phyloP scores from a whole-genome alignment of 495 filamentous ascomycete genomes.

The Xylaria longipes region DNA sequence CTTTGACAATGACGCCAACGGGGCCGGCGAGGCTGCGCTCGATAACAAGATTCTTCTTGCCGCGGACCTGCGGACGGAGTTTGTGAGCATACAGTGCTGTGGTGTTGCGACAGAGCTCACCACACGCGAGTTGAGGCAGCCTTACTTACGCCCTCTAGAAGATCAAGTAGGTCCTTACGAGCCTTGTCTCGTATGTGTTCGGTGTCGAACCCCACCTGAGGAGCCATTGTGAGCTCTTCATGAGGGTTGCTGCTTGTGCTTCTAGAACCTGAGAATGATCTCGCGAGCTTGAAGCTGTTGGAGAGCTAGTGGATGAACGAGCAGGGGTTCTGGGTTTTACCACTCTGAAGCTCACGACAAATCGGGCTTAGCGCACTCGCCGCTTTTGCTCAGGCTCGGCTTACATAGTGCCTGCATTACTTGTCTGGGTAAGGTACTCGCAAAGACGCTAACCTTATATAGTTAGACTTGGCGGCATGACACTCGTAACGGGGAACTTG shows the following conservation, averaged over 20 bases:
- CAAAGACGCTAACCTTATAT: no score
- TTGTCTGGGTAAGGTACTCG: no score
- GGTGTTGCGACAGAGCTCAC: slow-evolving; percentile 26
- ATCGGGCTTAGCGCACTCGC: no score
- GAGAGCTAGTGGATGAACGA: slow-evolving; percentile 15
- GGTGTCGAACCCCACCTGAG: slow-evolving; percentile 76
- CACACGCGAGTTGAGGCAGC: slow-evolving; percentile 32
- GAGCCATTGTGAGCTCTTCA: slow-evolving; percentile 65
- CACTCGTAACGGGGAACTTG: no score
- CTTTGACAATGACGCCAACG: slow-evolving; percentile 90
- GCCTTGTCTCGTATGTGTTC: slow-evolving; percentile 82
- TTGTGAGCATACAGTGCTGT: slow-evolving; percentile 37
- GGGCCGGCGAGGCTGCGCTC: slow-evolving; percentile 89
- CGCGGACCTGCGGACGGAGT: slow-evolving; percentile 71
- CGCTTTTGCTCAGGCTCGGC: no score
- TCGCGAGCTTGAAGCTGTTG: slow-evolving; percentile 21
- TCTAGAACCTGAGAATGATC: slow-evolving; percentile 20
- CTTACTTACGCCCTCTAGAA: slow-evolving; percentile 90
- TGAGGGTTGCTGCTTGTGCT: slow-evolving; percentile 38
- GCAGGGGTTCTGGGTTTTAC: background rate
- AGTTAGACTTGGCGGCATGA: no score
- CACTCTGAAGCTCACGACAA: no score
- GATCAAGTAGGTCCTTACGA: slow-evolving; percentile 81
- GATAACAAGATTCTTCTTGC: slow-evolving; percentile 97
- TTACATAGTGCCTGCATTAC: no score